Evolutionary conservation across 2,329 filamentous ascomycete species (phyloP).

Genomic region (Lecanoromycetidae sp.): DNA sequence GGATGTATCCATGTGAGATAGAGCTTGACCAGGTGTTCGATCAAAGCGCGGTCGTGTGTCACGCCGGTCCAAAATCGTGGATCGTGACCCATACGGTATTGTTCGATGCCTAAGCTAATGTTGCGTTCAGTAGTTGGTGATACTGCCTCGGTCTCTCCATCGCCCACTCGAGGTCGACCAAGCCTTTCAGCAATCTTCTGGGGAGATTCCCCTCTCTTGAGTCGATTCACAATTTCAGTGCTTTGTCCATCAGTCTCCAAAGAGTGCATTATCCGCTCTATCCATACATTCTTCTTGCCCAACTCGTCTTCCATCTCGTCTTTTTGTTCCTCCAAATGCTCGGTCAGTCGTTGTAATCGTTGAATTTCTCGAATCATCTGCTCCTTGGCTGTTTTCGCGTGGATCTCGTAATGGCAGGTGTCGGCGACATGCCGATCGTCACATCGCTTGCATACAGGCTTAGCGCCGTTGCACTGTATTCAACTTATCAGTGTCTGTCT

Average conservation of each 20-base stretch:
- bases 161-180: not conserved
- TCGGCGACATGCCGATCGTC: slow-evolving; percentile 16
- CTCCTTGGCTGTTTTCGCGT: slow-evolving; percentile 24
- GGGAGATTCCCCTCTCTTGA: slow-evolving; percentile 19
- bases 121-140: slow-evolving; percentile 13
- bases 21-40: slow-evolving; percentile 22
- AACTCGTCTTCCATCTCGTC: slow-evolving; percentile 16
- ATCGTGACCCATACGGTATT: slow-evolving; percentile 2
- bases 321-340: slow-evolving; percentile 7
- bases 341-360: slow-evolving; percentile 19
- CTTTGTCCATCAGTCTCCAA: slow-evolving; percentile 18
- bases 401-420: slow-evolving; percentile 22
- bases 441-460: slow-evolving; percentile 21
- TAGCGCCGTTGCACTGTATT: slow-evolving; percentile 22
- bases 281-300: slow-evolving; percentile 17
- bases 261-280: slow-evolving; percentile 18
- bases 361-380: slow-evolving; percentile 23
- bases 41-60: slow-evolving; percentile 17
- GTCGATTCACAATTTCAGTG: slow-evolving; percentile 17
- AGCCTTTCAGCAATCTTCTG: slow-evolving; percentile 20
- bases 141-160: not conserved
- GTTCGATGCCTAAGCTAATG: slow-evolving; percentile 16
- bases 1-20: slow-evolving; percentile 26
- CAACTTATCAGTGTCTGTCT: not conserved
- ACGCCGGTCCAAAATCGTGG: slow-evolving; percentile 21